A percentile compares a stretch with the other conserved stretches of the same genome.
Conservation (phyloP, 2,329 filamentous ascomycete species). For the Orbilia oligospora region DNA sequence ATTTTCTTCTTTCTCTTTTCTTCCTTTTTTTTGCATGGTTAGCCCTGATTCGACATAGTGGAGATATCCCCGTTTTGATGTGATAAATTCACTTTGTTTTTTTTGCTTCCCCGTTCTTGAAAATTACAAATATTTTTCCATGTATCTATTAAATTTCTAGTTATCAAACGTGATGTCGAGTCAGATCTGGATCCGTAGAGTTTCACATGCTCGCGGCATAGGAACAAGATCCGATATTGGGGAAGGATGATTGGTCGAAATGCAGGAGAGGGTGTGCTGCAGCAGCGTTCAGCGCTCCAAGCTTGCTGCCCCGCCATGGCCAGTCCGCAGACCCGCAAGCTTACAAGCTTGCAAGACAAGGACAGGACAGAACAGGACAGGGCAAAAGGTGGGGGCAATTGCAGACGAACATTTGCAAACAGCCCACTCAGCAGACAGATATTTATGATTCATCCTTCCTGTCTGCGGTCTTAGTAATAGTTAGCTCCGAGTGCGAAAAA, state of each 20-base stretch:
- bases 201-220: constrained; percentile 44
- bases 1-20: constrained; percentile 5
- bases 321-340: not conserved
- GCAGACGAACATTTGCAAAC: too few species aligned
- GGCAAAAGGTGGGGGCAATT: constrained; percentile 19
- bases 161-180: constrained; percentile 31
- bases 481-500: constrained; percentile 4
- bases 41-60: not conserved
- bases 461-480: not conserved
- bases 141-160: constrained; percentile 8
- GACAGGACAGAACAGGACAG: not conserved
- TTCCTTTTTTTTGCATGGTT: constrained; percentile 11
- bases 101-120: constrained; percentile 1
- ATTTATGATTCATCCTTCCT: constrained; percentile 11
- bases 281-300: constrained; percentile 4
- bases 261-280: constrained; percentile 41
- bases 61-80: constrained; percentile 14
- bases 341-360: not conserved
- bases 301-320: constrained; percentile 17
- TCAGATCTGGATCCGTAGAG: constrained; percentile 7
- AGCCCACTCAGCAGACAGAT: not conserved
- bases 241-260: constrained; percentile 43
- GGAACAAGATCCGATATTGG: constrained; percentile 19
- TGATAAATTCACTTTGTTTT: not conserved
- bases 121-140: constrained; percentile 16